Evolutionary conservation across 208 protist species (phyloP).

Genomic region (Borovskyia barvae): DNA sequence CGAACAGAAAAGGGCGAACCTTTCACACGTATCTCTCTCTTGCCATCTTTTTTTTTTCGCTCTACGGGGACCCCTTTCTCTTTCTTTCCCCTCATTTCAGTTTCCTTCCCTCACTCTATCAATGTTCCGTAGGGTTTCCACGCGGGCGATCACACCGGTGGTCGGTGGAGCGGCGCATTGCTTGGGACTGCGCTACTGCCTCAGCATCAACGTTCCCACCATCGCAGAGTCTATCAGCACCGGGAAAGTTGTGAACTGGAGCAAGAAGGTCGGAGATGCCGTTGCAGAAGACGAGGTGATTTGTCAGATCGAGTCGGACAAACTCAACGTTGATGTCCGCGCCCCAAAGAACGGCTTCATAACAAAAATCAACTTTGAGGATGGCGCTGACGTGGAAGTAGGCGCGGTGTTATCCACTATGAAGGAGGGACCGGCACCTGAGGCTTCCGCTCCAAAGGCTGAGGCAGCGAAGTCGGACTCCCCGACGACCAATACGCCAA

Average conservation of each 20-base stretch:
- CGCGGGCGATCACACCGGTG: slow-evolving; percentile 28
- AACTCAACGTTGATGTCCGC: slow-evolving; percentile 96
- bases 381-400: slow-evolving; percentile 91
- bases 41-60: too few relatives aligned
- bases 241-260: slow-evolving; percentile 95
- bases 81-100: slow-evolving; percentile 1
- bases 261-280: slow-evolving; percentile 94
- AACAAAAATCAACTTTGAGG: slow-evolving; percentile 85
- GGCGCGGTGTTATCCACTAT: slow-evolving; percentile 87
- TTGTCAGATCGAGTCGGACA: slow-evolving; percentile 98
- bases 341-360: slow-evolving; percentile 92
- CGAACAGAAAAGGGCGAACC: too few relatives aligned
- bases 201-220: slow-evolving; percentile 92
- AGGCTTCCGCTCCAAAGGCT: slow-evolving; percentile 8
- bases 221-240: slow-evolving; percentile 98
- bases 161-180: slow-evolving; percentile 27
- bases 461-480: slow-evolving; percentile 10
- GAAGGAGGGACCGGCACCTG: slow-evolving; percentile 65
- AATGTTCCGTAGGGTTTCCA: slow-evolving; percentile 73
- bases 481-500: slow-evolving; percentile 34
- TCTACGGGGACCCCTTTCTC: too few relatives aligned
- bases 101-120: background rate
- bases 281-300: slow-evolving; percentile 97
- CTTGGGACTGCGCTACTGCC: slow-evolving; percentile 77
- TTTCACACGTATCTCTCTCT: too few relatives aligned